Conservation (phyloP, 805 yeast species). For the Candida berthetii region DNA sequence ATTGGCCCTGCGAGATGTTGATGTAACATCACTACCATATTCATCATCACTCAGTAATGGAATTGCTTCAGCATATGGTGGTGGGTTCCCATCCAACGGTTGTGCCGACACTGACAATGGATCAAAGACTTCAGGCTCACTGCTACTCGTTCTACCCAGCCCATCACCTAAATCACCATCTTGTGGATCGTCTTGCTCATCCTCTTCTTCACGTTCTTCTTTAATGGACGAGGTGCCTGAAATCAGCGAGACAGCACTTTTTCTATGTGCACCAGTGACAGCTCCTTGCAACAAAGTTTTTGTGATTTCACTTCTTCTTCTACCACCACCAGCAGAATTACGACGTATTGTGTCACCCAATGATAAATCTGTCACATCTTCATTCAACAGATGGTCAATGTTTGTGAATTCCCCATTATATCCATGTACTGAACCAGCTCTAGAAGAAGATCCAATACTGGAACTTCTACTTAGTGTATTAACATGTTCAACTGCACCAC, state of each 20-base stretch:
- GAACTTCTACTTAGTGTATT: conserved; percentile 14
- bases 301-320: not conserved
- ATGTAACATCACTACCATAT: not conserved
- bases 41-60: conserved; percentile 19
- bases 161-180: no score
- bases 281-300: not conserved
- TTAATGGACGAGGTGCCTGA: not conserved
- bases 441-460: conserved; percentile 5
- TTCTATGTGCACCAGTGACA: not conserved
- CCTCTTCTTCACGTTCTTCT: not conserved
- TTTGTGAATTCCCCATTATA: not conserved
- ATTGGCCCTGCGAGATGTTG: not conserved
- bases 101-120: not conserved
- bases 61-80: conserved; percentile 24
- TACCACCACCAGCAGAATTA: not conserved
- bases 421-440: not conserved
- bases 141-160: not conserved
- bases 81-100: conserved; percentile 14
- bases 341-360: not conserved
- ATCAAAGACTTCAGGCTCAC: not conserved
- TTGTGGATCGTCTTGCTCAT: no score
- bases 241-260: not conserved
- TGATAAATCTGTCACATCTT: not conserved
- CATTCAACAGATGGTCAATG: not conserved
- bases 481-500: conserved; percentile 13